These are phyloP conservation scores for Papilionanthe hybrid DNA, from an alignment of 116 monocot species.

Conservation along the genomic window DNA sequence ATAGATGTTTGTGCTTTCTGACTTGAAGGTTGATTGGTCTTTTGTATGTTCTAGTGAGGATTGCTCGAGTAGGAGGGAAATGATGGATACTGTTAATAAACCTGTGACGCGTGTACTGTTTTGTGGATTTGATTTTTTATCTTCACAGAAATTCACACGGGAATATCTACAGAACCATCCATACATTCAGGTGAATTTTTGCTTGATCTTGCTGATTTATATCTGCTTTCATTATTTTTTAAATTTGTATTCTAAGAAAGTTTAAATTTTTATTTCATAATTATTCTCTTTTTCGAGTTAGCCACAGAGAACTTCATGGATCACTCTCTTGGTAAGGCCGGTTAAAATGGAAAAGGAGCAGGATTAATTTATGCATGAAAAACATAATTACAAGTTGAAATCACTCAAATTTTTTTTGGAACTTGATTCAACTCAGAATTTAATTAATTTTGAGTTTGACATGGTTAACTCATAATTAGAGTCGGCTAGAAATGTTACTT, in stretches of 20 bases:
- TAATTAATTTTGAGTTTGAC: not conserved
- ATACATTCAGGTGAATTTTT: conserved; percentile 52
- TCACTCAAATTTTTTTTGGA: too few relatives aligned
- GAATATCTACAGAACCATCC: conserved; percentile 62
- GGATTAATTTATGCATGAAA: not conserved
- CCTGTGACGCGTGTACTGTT: conserved; percentile 57
- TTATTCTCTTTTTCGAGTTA: not conserved
- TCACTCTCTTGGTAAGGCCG: not conserved
- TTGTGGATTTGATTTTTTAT: conserved; percentile 52
- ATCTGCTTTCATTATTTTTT: not conserved
- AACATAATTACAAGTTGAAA: not conserved
- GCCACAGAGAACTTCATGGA: not conserved
- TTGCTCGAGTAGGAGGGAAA: conserved; percentile 17
- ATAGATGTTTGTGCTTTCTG: not conserved
- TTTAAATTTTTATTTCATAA: not conserved
- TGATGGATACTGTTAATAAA: conserved; percentile 13
- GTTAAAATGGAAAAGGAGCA: not conserved
- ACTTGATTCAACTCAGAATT: not conserved
- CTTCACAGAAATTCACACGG: conserved; percentile 47
- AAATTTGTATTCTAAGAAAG: not conserved
- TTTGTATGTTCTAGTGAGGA: conserved; percentile 23
- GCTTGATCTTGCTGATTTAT: not conserved
- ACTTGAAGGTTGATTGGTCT: not conserved
- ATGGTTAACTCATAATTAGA: not conserved
- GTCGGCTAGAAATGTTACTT: not conserved